These are phyloP conservation scores for Triglochin maritima DNA, from an alignment of 106 monocot genomes.

Conservation along the genomic window DNA sequence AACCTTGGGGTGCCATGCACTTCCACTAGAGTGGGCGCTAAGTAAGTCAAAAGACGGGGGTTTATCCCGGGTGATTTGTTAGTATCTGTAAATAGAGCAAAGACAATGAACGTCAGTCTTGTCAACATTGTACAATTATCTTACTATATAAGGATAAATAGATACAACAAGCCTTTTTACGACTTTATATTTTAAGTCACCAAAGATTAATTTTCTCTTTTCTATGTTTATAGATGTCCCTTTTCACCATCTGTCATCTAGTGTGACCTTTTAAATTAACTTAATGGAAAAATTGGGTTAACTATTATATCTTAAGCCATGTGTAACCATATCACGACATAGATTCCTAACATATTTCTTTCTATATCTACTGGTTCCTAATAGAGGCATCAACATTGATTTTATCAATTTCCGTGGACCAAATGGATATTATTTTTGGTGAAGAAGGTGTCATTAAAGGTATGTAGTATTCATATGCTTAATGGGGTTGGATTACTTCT, in stretches of 20 bases:
- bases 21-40: no score
- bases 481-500: neutral
- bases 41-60: no score
- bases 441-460: constrained; percentile 29
- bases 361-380: neutral
- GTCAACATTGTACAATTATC: no score
- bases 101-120: no score
- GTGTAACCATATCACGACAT: no score
- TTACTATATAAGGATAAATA: no score
- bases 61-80: no score
- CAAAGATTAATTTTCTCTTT: neutral
- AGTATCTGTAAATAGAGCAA: no score
- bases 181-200: neutral
- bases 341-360: no score
- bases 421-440: constrained; percentile 15
- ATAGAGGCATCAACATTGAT: constrained; percentile 47
- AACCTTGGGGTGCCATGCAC: no score
- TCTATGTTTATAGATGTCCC: neutral
- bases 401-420: constrained; percentile 17
- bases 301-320: neutral
- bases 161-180: no score
- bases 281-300: neutral
- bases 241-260: neutral
- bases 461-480: constrained; percentile 1
- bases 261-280: neutral